Base-by-base conservation (phyloP, 768 basidiomycete species). In the Holtermanniella nyarrowii region DNA sequence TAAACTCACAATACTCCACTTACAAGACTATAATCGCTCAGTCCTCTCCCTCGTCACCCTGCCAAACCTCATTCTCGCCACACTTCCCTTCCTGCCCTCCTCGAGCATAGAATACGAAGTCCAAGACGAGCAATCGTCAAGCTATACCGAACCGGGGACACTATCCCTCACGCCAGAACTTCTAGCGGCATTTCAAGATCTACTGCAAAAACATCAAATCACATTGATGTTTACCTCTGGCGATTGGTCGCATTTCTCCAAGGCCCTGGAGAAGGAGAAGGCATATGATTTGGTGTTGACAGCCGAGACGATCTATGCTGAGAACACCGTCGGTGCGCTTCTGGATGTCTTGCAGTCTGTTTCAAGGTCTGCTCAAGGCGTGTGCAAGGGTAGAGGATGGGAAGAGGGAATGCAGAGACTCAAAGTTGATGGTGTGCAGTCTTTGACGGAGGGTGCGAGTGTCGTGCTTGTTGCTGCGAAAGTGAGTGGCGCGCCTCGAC, bases 21-120 rank as follows among this genome's bases (percentile, higher is more conserved):
- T 95, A 1, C 91, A 96, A 76, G 91, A 96, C 68, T 97, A 90
- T 74, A 97, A 96, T 68, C 72, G 75, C 0, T 81, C 83, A 5
- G 87, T 88, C 7, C 73, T 91, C 5, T 79, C 83, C 46, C 78
- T 90, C 4, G 81, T 74, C 46, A 67, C 72, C 2, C 65, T 73
- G 1, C 72, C 73, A 2, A 72, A 73, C 46, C 59, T 72, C 5
- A 58, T 74, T 25, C 66, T 74, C 25, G 58, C 60, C 27, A 18
- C 60, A 5, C 45, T 72, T 12, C 69, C 70, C 1, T 58, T 25
- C 48, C 41, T 64, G 26, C 58, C 57, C 5, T n/a, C 56, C 13
- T 16, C 48, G 18, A 16, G 49, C 54, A 13, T 50, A 50, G 3
- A 46, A 14, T 3, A 56, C 50, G 47, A 57, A 31, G 22, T 56